Conservation (phyloP, 768 basidiomycete genomes). For the Royoungia palumana region DNA sequence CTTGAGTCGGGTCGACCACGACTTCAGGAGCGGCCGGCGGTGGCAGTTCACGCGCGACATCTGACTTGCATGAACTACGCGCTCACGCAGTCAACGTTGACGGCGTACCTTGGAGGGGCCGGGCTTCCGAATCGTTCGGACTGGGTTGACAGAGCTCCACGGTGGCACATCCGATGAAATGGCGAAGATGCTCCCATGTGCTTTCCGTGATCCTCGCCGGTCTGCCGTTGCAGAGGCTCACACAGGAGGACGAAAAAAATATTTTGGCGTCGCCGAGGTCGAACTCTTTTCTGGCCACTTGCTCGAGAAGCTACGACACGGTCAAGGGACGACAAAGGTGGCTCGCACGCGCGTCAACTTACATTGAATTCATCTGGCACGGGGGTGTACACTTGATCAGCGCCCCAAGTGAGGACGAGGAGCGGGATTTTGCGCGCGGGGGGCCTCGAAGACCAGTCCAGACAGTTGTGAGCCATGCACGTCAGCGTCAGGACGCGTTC, state of each 20-base stretch:
- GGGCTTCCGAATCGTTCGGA: not conserved
- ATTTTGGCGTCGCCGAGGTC: constrained; percentile 16
- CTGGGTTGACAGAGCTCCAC: constrained; percentile 3
- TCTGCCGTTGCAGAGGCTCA: constrained; percentile 16
- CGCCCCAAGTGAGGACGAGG: constrained; percentile 16
- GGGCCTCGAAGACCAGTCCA: constrained; percentile 21
- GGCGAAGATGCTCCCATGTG: constrained; percentile 17
- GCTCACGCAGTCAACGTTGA: not conserved
- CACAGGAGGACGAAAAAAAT: constrained; percentile 16
- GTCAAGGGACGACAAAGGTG: not conserved
- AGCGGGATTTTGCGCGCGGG: constrained; percentile 20
- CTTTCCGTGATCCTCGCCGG: constrained; percentile 22
- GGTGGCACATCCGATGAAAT: constrained; percentile 24
- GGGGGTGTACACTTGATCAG: constrained; percentile 15
- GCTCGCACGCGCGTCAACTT: not conserved
- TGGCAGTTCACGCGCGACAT: not conserved
- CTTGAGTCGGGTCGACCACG: not conserved
- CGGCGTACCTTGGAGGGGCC: not conserved
- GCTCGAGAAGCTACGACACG: constrained; percentile 11
- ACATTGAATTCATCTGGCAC: constrained; percentile 20
- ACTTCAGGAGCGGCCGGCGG: not conserved
- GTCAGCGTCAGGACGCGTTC: not conserved
- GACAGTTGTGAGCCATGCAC: constrained; percentile 26
- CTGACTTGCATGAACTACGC: not conserved
- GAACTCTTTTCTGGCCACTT: constrained; percentile 20